Evolutionary conservation across 1,139 yeast genomes (phyloP), one percentile per base, ranked within the genome.

Genomic region (Yamadazyma kanchanaburiensis): DNA sequence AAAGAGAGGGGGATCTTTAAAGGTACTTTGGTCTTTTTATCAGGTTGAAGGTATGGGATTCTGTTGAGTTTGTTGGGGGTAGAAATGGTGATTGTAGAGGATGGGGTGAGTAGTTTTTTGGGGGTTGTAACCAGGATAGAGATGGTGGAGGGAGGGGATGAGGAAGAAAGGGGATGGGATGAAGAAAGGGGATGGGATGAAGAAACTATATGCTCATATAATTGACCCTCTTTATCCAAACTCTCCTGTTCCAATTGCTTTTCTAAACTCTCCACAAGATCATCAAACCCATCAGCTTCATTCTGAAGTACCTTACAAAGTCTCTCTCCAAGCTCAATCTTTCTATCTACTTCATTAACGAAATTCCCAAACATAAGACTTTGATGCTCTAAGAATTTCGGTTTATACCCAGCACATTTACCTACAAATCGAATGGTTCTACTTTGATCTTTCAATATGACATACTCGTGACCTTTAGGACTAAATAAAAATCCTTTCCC

Each of bases 401-500:
- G 23, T 1, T 22, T 10, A 9, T 10, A n/a, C 3, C 19, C 10
- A n/a, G 28, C 21, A 4, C 15, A 15, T 15, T 20, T 13, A 7
- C 26, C 29, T 6, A 55, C 64, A 8, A 67, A 52, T 26, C 70
- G 51, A 9, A 66, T 43, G 16, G 46, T 47, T n/a, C 14, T 10
- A 10, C 25, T 26, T 3, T 14, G 9, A 29, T 64, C 66, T 37
- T 62, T 63, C 28, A 65, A 50, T 29, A 67, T 64, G 19, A 64
- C 58, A 42, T 55, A 65, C 42, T 67, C 73, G 37, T 65, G 70
- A 42, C 71, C 71, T 15, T 40, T 42, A 22, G 58, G 46, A 40
- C 64, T 64, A 27, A 63, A 52, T 40, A 64, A 53, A 27, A 48
- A 51, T 6, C 61, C 55, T 25, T 51, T 46, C 10, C 38, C 32